Base-by-base conservation (phyloP, 768 basidiomycete species). In the Calocybe cyanea region DNA sequence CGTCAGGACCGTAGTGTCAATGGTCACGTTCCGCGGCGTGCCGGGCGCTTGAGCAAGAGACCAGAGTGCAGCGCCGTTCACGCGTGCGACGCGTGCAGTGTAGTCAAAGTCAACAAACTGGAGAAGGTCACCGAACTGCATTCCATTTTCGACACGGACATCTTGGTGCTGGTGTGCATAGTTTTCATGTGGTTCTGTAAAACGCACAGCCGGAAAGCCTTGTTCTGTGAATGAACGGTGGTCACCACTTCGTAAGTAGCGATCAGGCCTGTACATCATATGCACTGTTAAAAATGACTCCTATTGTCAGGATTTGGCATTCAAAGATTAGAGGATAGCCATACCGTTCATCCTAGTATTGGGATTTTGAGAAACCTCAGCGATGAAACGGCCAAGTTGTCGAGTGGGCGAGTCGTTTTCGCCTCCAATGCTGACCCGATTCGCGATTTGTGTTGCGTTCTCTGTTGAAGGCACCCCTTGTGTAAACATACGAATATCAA, bases 131-230 rank as follows among this genome's bases (percentile, higher is more conserved):
- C 78, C 78, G 52, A 76, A 78, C 55, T 79, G 77, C n/a, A 70
- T 56, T 7, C 76, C 76, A 28, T 75, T 65, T 24, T 58, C 64
- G 35, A 80, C 67, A 19, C 77, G 72, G 36, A 74, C 66, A 54
- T 80, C 70, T 57, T 80, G 78, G 56, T 79, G 76, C 58, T 80
- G 77, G 54, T 78, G 77, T 23, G 72, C 75, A 55, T 76, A 78
- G 56, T 79, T 70, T 57, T 80, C 77, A 56, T 74, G 63, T 7
- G 77, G 77, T 50, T 79, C 78, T 0, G 75, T 78, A 64, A 78
- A 79, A 18, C 77, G 71, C 18, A 77, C 72, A 0, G 77, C 78
- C 8, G 78, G 64, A 63, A 72, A 77, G 10, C 77, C 77, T 48
- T 63, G 63, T 25, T 61, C 52, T 20, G 77, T 63, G 73, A 79